Base-by-base conservation (phyloP, 73 alveolate genomes). In the Paramecium pentaurelia region DNA sequence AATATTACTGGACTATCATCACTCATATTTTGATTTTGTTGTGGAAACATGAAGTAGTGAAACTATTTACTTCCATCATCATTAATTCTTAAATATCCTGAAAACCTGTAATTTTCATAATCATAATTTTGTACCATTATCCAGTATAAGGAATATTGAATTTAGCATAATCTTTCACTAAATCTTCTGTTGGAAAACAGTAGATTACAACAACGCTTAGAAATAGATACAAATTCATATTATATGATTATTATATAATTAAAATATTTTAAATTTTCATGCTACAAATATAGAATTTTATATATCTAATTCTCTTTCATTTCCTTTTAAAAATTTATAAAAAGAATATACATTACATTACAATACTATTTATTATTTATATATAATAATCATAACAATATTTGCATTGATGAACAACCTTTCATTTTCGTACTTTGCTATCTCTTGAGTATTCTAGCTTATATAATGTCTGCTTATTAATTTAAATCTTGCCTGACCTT, bases 1-100 rank as follows among this genome's bases (percentile, higher is more conserved):
- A 97, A 36, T 8, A 97, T 93, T n/a, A 97, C 85, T 11, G 94
- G 94, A 45, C 40, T 83, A 16, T 60, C 34, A 44, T 84, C 75
- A 14, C 34, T 27, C 20, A 80, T 8, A 42, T 47, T 38, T 11
- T 58, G 60, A 86, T 36, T n/a, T 18, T 27, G 2, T 25, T 28
- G 45, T n/a, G 91, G 91, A 47, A 45, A 80, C 64, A 86, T 36
- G 45, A 86, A 80, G 30, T 80, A 80, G 28, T 80, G 91, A 49
- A 80, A 80, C 49, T 34, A 11, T n/a, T 42, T 80, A 27, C 64
- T 49, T 32, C 88, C 88, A 80, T 80, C 91, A 10, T 42, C 71
- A 38, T 8, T 47, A 25, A 80, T 49, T 18, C 20, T 28, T 12
- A 80, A 36, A 44, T 80, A 80, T 27, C 91, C 91, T 9, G 91